phyloP scores from a whole-genome alignment of 106 monocot genomes.

The Dioscorea alata region DNA sequence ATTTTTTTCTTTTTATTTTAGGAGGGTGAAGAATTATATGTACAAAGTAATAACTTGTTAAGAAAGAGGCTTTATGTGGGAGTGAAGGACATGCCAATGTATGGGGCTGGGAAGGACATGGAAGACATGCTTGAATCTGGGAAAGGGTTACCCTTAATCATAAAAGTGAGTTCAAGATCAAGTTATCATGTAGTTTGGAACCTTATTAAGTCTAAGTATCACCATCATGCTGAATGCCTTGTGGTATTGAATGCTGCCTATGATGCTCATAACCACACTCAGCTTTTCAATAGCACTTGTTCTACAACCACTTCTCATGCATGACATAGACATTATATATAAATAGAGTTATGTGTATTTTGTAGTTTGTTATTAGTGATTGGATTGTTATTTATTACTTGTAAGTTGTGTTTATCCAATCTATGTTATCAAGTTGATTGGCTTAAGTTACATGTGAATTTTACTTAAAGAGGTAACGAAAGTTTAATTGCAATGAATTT shows the following conservation, averaged over 20 bases:
- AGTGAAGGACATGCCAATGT: conserved; percentile 48
- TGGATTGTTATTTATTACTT: too few species aligned
- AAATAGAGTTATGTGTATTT: too few species aligned
- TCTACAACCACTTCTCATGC: conserved; percentile 9
- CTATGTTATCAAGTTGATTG: too few species aligned
- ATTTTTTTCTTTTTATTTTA: too few species aligned
- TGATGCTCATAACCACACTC: conserved; percentile 7
- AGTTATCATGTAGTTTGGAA: conserved; percentile 38
- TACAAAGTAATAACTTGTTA: conserved; percentile 14
- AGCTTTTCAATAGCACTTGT: conserved; percentile 27
- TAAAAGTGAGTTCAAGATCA: conserved; percentile 27
- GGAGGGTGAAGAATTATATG: conserved; percentile 29
- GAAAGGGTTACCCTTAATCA: conserved; percentile 31
- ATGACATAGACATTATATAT: conserved; percentile 5
- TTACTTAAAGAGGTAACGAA: too few species aligned
- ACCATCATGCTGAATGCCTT: conserved; percentile 31
- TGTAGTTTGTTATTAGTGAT: too few species aligned
- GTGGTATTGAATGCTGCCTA: conserved; percentile 22
- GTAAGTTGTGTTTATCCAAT: too few species aligned
- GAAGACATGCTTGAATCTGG: conserved; percentile 61
- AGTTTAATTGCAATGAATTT: too few species aligned
- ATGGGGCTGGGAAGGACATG: conserved; percentile 74
- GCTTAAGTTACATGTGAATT: too few species aligned
- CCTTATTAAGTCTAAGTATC: conserved; percentile 33
- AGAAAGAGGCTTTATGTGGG: conserved; percentile 16